Base-by-base conservation (phyloP, 768 basidiomycete genomes). In the Terana coerulea region DNA sequence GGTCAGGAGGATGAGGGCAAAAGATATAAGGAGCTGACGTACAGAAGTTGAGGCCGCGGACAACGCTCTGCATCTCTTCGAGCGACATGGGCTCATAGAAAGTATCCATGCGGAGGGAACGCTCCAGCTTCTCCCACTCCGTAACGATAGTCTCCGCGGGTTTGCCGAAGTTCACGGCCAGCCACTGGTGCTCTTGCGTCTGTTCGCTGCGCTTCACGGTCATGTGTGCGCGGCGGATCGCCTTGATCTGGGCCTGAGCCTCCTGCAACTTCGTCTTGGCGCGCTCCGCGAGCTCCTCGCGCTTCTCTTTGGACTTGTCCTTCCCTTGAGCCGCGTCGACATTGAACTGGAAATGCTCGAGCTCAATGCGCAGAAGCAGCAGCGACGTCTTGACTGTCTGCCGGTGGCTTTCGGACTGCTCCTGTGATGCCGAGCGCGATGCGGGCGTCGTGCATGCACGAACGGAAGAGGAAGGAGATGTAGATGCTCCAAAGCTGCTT, bases 81-180 rank as follows among this genome's bases (percentile, higher is more conserved):
- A 77, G 56, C 12, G 80, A 79, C 2, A 86, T 64, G 1, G 77
- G 66, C 46, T 73, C 55, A 50, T 84, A 83, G 60, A 83, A 77
- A 0, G 72, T 76, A 46, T 71, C 74, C 46, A 39, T 28, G 10
- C 66, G 61, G 29, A 84, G 61, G n/a, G 69, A 69, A 15, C 51
- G 42, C 52, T 69, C 71, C 1, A 84, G 59, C 11, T 63, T 66
- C 9, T 51, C 41, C 80, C 81, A 85, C 52, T 81, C 78, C 0
- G 69, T 63, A 25, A 75, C 39, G 35, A 84, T 76, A 14, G 61
- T 56, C 1, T 53, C 41, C 8, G 73, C 73, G 11, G 69, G 59
- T 4, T 54, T 53, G 3, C 53, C 54, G 54, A 80, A 84, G 26
- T 79, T 74, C 0, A 65, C 54, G 21, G 57, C 46, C 17, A 84